Percentiles rank a stretch among this genome's conserved stretches.
Conservation (phyloP, 352 stramenopile species). For the Globisporangium radiosum region DNA sequence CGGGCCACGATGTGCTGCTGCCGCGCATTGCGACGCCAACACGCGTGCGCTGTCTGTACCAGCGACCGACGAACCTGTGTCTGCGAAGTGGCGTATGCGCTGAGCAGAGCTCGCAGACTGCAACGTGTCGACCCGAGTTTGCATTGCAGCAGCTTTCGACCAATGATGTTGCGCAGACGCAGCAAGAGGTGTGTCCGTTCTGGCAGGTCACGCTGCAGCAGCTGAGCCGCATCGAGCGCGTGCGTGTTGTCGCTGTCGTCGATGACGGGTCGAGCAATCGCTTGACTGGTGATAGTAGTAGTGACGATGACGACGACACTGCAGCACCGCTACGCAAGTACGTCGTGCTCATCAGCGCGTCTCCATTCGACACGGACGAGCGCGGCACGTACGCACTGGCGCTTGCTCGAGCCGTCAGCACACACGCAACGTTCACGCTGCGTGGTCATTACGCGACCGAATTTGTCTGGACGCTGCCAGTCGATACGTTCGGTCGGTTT, state of each 20-base stretch:
- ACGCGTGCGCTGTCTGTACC: constrained; percentile 54
- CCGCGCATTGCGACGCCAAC: constrained; percentile 32
- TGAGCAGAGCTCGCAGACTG: constrained; percentile 64
- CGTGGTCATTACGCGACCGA: constrained; percentile 14
- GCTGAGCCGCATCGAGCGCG: constrained; percentile 35
- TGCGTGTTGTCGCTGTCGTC: constrained; percentile 26
- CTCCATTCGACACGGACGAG: constrained; percentile 50
- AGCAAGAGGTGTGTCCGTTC: constrained; percentile 74
- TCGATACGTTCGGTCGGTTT: constrained; percentile 50
- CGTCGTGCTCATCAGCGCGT: constrained; percentile 42
- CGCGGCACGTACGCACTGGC: constrained; percentile 58
- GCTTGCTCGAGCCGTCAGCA: constrained; percentile 42
- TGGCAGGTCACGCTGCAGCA: constrained; percentile 44
- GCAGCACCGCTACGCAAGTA: constrained; percentile 22
- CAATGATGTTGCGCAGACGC: constrained; percentile 39
- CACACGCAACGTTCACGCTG: constrained; percentile 33
- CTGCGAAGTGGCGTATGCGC: constrained; percentile 22
- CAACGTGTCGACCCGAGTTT: constrained; percentile 33
- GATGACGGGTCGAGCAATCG: not conserved
- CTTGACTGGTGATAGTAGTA: not conserved
- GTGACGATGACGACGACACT: constrained; percentile 6
- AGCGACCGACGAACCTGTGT: constrained; percentile 46
- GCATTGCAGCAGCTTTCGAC: constrained; percentile 22
- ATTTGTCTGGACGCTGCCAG: constrained; percentile 34
- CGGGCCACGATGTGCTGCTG: constrained; percentile 36